Conservation (phyloP, 2,329 filamentous ascomycete species). For the Aspergillus pseudotamarii region DNA sequence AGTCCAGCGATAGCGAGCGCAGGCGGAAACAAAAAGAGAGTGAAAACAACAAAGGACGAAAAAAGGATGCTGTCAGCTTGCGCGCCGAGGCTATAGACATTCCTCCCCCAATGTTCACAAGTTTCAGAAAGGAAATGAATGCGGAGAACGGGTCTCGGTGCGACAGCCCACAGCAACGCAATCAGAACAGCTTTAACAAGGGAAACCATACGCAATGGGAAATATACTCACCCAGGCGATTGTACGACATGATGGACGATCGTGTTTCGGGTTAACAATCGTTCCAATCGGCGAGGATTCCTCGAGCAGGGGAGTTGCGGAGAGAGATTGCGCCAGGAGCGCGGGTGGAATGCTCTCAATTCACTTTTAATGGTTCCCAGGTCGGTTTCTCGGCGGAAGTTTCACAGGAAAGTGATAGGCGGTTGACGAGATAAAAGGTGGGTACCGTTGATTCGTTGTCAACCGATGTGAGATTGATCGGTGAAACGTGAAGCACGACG, state of each 20-base stretch:
- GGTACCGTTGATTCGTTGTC: neutral
- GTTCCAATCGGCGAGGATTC: slow-evolving; percentile 26
- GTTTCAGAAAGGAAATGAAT: slow-evolving; percentile 24
- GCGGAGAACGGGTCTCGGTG: slow-evolving; percentile 21
- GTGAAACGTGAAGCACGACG: neutral
- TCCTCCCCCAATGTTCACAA: neutral
- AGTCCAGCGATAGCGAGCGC: neutral
- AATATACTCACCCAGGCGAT: slow-evolving; percentile 67
- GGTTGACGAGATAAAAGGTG: neutral
- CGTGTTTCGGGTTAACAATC: slow-evolving; percentile 23
- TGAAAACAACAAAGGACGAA: neutral
- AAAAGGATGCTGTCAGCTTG: neutral
- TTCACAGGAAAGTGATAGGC: slow-evolving; percentile 13
- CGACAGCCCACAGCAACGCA: slow-evolving; percentile 16
- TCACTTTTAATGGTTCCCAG: slow-evolving; percentile 12
- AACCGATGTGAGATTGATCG: neutral
- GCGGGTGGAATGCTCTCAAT: slow-evolving; percentile 23
- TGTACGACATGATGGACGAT: slow-evolving; percentile 60
- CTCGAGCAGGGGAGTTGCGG: slow-evolving; percentile 17
- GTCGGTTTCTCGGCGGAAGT: slow-evolving; percentile 15
- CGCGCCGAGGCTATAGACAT: neutral
- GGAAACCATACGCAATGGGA: slow-evolving; percentile 17
- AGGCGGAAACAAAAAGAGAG: neutral
- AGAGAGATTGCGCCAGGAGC: slow-evolving; percentile 35
- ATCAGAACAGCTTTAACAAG: slow-evolving; percentile 1